A percentile compares a stretch with the other conserved stretches of the same genome.
Conservation (phyloP, 2,329 filamentous ascomycete genomes). For the Phoma herbarum region DNA sequence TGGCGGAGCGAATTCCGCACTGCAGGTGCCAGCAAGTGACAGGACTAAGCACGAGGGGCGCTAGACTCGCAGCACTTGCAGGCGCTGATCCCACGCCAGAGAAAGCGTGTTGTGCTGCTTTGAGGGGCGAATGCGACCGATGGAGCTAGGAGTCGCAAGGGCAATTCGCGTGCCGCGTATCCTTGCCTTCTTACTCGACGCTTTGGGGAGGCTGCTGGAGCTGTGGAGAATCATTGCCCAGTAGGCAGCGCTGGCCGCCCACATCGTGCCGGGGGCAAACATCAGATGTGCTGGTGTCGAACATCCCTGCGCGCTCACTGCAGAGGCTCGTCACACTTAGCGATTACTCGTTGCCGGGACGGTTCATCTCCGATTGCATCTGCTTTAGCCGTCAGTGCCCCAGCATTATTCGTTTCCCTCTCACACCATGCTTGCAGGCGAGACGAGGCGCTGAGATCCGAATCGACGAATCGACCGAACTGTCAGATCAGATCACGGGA, state of each 20-base stretch:
- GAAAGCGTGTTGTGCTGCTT: conserved; percentile 22
- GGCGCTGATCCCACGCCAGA: conserved; percentile 21
- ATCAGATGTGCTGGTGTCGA: conserved; percentile 20
- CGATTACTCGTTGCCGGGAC: conserved; percentile 37
- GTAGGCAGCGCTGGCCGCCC: conserved; percentile 18
- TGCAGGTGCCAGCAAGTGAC: conserved; percentile 1
- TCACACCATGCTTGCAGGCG: conserved; percentile 39
- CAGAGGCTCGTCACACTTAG: conserved; percentile 23
- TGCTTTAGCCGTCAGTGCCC: conserved; percentile 32
- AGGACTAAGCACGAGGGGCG: conserved; percentile 19
- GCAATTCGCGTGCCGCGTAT: conserved; percentile 34
- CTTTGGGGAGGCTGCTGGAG: conserved; percentile 23
- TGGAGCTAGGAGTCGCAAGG: conserved; percentile 34
- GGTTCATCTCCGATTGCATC: conserved; percentile 53
- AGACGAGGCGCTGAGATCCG: conserved; percentile 33
- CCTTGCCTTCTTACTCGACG: conserved; percentile 28
- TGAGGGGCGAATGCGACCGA: conserved; percentile 26
- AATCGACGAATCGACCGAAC: conserved; percentile 23
- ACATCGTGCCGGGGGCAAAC: conserved; percentile 21
- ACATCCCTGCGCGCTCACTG: conserved; percentile 23
- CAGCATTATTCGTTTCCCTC: conserved; percentile 29
- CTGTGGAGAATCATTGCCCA: conserved; percentile 24
- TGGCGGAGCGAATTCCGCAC: conserved; percentile 24
- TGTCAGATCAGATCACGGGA: conserved; percentile 43
- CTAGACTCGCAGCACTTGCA: conserved; percentile 3